Conservation (phyloP, 176 grass and related monocot species). For the Eleusine indica region DNA sequence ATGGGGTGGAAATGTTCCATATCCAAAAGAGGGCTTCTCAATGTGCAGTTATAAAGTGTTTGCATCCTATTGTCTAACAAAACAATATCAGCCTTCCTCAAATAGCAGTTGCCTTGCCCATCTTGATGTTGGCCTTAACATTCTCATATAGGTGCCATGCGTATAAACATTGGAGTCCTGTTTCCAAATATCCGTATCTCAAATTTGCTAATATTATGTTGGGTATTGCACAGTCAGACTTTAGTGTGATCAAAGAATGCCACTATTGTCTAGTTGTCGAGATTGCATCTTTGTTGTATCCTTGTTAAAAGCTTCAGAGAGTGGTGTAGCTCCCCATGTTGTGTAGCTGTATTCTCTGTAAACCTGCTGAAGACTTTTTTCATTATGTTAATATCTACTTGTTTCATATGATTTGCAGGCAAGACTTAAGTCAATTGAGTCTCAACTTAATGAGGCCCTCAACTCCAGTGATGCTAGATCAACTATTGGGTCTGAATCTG, state of each 20-base stretch:
- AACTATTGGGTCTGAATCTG: conserved; percentile 77
- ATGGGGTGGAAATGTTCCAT: not conserved
- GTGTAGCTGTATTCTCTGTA: conserved; percentile 30
- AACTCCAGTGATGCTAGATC: conserved; percentile 89
- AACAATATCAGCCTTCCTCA: not conserved
- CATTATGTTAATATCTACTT: conserved; percentile 30
- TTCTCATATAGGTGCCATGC: not conserved
- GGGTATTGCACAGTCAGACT: not conserved
- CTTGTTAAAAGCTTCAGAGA: not conserved
- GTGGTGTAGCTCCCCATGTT: not conserved
- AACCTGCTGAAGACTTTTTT: not conserved
- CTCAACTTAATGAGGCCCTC: conserved; percentile 83
- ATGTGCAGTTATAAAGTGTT: not conserved
- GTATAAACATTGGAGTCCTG: not conserved
- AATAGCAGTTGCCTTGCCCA: not conserved
- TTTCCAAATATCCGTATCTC: conserved; percentile 23
- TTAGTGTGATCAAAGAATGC: not conserved
- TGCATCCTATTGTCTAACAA: not conserved
- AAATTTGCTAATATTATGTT: not conserved
- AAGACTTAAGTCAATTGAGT: conserved; percentile 86
- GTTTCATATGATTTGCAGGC: conserved; percentile 56
- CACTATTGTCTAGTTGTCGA: not conserved
- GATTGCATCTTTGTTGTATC: not conserved
- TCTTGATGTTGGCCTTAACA: not conserved
- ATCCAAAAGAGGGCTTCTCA: conserved; percentile 1